Evolutionary conservation across 495 filamentous ascomycete genomes (phyloP), one percentile per base, ranked within the genome.

Genomic region (Hyaloscypha bicolor): DNA sequence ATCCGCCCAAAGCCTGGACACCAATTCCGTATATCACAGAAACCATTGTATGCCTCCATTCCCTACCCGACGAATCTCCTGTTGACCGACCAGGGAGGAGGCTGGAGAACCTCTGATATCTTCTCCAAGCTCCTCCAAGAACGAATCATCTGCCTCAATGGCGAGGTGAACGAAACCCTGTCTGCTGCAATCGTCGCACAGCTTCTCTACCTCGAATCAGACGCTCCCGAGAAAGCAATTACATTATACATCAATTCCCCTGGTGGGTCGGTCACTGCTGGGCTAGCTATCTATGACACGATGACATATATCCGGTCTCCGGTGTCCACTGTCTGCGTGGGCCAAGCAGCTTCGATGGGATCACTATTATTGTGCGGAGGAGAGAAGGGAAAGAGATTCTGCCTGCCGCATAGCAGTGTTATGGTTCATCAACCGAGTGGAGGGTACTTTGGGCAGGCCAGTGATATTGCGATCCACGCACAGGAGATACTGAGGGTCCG

Each of bases 221-320:
- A 97, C 73, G 92, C 92, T 78, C 95, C 94, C 6, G 81, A 93
- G 67, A 97, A 97, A 76, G 88, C 93, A 33, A 97, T 99, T 64
- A 93, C 91, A 65, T 91, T 99, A 71, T 99, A 99, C 79, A 98
- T 99, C 78, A 96, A 99, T 78, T 94, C 92, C 0, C 96, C 96
- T 3, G 95, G 95, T 33, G 95, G 95, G 37, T 93, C 90, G n/a
- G 95, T 99, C 48, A 97, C 94, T 62, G 93, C 39, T 29, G 91
- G 95, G 6, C 85, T 99, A 33, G 94, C 95, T 56, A 97, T 99
- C 75, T 99, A 99, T 82, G 95, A 99, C 77, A 98, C 96, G 59
- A 99, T 99, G 94, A 89, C 89, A 67, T 99, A 98, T 80, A 98
- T 99, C 78, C 87, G 87, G 67, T 91, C 91, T 5, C 92, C 95